Conservation (phyloP, 1,284 basidiomycete species). For the Ceratorhiza oryzae-sativae region DNA sequence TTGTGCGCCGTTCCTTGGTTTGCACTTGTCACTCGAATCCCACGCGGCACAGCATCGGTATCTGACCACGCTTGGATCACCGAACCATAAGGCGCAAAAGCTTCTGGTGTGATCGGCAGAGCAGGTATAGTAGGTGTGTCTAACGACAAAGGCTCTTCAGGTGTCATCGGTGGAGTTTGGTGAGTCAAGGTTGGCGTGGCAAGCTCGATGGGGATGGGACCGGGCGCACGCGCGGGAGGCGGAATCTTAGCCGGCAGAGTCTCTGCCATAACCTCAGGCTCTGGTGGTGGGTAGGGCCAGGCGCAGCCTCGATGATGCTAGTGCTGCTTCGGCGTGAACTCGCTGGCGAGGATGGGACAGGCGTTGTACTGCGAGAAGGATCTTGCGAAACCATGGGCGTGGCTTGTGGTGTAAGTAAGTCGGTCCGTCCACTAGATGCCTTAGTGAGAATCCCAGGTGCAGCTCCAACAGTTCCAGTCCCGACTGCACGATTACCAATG, state of each 20-base stretch:
- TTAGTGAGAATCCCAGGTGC: conserved; percentile 40
- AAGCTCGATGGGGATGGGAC: conserved; percentile 40
- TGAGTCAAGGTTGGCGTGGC: conserved; percentile 43
- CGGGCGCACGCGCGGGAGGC: not conserved
- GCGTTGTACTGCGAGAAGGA: conserved; percentile 19
- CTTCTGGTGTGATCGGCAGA: conserved; percentile 80
- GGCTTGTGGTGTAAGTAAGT: conserved; percentile 23
- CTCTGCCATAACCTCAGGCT: not conserved
- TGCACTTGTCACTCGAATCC: conserved; percentile 74
- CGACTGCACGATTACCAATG: conserved; percentile 66
- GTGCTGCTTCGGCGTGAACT: conserved; percentile 29
- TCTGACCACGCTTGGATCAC: conserved; percentile 85
- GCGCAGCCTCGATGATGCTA: not conserved
- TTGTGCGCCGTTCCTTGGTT: conserved; percentile 90
- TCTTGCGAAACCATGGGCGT: conserved; percentile 21
- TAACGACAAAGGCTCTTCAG: conserved; percentile 42
- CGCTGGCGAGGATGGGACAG: conserved; percentile 15
- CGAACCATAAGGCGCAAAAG: conserved; percentile 82
- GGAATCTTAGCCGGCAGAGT: not conserved
- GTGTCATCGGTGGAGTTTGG: conserved; percentile 39
- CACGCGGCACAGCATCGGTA: conserved; percentile 67
- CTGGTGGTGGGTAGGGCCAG: conserved; percentile 20
- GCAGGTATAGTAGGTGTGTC: conserved; percentile 61
- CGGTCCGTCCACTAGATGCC: not conserved
- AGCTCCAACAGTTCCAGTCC: conserved; percentile 33